A percentile compares a stretch with the other conserved stretches of the same genome.
Conservation (phyloP, 306 rosid species). For the Ammopiptanthus mongolicus region DNA sequence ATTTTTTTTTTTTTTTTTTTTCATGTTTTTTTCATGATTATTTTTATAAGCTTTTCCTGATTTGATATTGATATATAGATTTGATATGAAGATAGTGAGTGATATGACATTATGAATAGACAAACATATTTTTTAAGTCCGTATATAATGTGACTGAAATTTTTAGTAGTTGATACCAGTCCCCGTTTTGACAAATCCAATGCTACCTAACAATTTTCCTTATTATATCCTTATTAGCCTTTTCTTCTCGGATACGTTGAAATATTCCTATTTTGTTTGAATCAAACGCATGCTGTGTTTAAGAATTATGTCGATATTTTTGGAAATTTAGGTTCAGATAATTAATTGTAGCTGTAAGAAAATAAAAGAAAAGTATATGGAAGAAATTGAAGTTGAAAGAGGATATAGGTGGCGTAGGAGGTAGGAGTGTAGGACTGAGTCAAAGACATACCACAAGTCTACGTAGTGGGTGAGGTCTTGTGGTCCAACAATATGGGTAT, state of each 20-base stretch:
- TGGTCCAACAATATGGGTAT: background rate
- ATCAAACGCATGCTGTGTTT: background rate
- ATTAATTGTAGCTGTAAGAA: background rate
- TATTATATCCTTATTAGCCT: background rate
- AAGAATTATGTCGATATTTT: background rate
- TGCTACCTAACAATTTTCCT: constrained; percentile 23
- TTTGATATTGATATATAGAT: background rate
- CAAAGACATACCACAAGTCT: constrained; percentile 11
- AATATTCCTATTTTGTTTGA: background rate
- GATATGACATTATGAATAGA: constrained; percentile 25
- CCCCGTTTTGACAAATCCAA: constrained; percentile 34
- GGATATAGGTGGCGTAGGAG: background rate
- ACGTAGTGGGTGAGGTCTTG: constrained; percentile 7
- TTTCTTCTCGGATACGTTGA: background rate
- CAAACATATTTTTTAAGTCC: constrained; percentile 20
- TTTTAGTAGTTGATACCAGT: constrained; percentile 20
- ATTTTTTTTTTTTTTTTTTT: too few species aligned
- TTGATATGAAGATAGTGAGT: constrained; percentile 17
- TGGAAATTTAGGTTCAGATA: background rate
- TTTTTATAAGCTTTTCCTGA: too few species aligned
- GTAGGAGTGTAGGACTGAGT: background rate
- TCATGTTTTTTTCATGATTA: too few species aligned
- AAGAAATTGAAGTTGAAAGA: background rate
- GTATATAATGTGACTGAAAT: constrained; percentile 14
- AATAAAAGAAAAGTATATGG: background rate